These are phyloP conservation scores for Annona cherimola DNA, from an alignment of 164 flowering plant species.

Conservation along the genomic window DNA sequence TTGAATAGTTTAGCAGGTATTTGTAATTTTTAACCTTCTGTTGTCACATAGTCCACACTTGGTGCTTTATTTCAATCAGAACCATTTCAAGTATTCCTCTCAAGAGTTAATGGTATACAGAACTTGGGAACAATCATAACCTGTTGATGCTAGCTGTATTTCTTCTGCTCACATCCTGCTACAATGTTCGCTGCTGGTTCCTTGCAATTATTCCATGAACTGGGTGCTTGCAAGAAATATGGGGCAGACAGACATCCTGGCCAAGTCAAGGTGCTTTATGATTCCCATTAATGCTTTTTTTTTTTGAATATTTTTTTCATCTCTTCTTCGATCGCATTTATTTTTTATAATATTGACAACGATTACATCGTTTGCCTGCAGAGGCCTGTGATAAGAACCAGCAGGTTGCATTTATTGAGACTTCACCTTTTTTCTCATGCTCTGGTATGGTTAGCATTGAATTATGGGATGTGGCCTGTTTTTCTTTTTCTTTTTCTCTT, in stretches of 20 bases:
- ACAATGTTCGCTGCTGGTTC: slow-evolving; percentile 49
- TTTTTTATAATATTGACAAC: background rate
- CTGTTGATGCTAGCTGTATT: slow-evolving; percentile 10
- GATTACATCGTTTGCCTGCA: slow-evolving; percentile 18
- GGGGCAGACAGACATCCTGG: slow-evolving; percentile 12
- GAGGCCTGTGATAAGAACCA: slow-evolving; percentile 28
- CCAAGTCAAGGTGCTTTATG: slow-evolving; percentile 32
- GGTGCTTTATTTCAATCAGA: background rate
- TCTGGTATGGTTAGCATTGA: slow-evolving; percentile 37
- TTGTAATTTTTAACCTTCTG: background rate
- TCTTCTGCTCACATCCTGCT: background rate
- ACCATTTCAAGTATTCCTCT: background rate
- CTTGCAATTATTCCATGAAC: slow-evolving; percentile 44
- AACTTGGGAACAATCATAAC: slow-evolving; percentile 12
- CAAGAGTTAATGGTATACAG: background rate
- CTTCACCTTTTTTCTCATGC: slow-evolving; percentile 35
- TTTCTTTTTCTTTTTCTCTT: background rate
- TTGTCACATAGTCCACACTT: background rate
- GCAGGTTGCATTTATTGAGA: slow-evolving; percentile 21
- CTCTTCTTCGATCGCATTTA: background rate
- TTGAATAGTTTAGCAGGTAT: slow-evolving; percentile 10
- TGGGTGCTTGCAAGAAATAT: slow-evolving; percentile 28
- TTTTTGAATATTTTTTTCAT: too few species aligned
- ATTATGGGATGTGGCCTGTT: background rate
- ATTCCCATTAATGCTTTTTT: background rate